Evolutionary conservation across 768 basidiomycete species (phyloP).

Genomic region (Leccinum arenicola): DNA sequence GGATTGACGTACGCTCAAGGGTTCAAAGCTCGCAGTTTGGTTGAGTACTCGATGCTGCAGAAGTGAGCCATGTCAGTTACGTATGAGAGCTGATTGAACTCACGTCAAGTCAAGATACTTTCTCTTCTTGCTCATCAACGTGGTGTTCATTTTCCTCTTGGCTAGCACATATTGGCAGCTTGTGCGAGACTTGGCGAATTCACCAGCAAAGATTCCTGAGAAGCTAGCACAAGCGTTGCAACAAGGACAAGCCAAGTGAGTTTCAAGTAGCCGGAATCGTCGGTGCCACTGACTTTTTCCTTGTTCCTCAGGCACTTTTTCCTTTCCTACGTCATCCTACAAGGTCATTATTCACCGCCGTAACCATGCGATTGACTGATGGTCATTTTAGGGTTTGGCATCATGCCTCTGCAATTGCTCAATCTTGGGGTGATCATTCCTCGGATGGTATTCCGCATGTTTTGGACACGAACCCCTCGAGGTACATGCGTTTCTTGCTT

Average conservation of each 20-base stretch:
- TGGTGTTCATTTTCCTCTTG: constrained; percentile 91
- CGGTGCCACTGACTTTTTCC: constrained; percentile 8
- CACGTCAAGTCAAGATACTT: constrained; percentile 65
- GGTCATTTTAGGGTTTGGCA: constrained; percentile 62
- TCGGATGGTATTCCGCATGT: constrained; percentile 65
- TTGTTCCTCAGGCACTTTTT: constrained; percentile 67
- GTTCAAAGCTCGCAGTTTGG: constrained; percentile 83
- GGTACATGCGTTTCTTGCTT: constrained; percentile 43
- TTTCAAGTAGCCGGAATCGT: constrained; percentile 1
- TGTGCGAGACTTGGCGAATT: constrained; percentile 87
- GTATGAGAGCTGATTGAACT: not conserved
- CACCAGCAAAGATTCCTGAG: constrained; percentile 91
- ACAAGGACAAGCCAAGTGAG: constrained; percentile 67
- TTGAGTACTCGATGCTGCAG: constrained; percentile 88
- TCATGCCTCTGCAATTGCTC: constrained; percentile 94
- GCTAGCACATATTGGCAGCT: constrained; percentile 92
- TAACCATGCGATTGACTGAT: constrained; percentile 4
- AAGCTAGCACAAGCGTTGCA: constrained; percentile 85
- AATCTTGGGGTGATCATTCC: constrained; percentile 89
- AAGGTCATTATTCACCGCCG: constrained; percentile 45
- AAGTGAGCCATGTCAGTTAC: constrained; percentile 54
- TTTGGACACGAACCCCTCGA: constrained; percentile 86
- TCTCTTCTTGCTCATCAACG: constrained; percentile 86
- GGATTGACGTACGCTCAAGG: constrained; percentile 87
- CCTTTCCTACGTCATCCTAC: constrained; percentile 79